Percentiles rank a stretch among this genome's conserved stretches.
Evolutionary conservation across 202 grass and related monocot genomes (phyloP).

Genomic region (Digitaria exilis): DNA sequence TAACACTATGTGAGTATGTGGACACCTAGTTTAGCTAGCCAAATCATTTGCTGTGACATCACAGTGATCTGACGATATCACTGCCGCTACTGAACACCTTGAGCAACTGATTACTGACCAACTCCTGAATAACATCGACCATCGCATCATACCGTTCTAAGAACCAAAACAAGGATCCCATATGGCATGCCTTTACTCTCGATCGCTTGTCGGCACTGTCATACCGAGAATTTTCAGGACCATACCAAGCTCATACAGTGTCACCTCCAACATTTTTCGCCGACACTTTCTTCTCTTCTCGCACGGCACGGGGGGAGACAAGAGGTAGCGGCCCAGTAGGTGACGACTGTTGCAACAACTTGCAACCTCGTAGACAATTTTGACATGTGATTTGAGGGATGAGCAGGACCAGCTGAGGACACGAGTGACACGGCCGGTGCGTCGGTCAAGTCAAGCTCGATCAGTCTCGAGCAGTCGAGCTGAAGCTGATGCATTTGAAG

Average conservation of each 20-base stretch:
- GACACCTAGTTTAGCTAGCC: constrained; percentile 7
- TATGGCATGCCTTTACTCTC: neutral
- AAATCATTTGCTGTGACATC: constrained; percentile 37
- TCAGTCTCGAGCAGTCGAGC: neutral
- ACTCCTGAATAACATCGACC: neutral
- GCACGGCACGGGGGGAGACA: neutral
- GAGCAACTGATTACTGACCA: no score
- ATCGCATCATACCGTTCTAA: neutral
- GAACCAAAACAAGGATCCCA: neutral
- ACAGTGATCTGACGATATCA: constrained; percentile 16
- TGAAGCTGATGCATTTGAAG: neutral
- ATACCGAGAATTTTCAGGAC: neutral
- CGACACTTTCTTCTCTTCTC: neutral
- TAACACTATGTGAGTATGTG: neutral
- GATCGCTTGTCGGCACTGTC: neutral
- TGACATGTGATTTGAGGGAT: neutral
- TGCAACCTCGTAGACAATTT: neutral
- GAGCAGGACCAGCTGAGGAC: neutral
- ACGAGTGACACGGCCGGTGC: neutral
- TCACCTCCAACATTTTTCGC: constrained; percentile 4
- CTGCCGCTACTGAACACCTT: neutral
- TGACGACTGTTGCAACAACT: neutral
- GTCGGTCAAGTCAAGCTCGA: neutral
- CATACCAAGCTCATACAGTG: neutral
- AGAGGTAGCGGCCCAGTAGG: neutral